These are phyloP conservation scores for Penicillium ucsense DNA, from an alignment of 495 filamentous ascomycete species.

Conservation along the genomic window DNA sequence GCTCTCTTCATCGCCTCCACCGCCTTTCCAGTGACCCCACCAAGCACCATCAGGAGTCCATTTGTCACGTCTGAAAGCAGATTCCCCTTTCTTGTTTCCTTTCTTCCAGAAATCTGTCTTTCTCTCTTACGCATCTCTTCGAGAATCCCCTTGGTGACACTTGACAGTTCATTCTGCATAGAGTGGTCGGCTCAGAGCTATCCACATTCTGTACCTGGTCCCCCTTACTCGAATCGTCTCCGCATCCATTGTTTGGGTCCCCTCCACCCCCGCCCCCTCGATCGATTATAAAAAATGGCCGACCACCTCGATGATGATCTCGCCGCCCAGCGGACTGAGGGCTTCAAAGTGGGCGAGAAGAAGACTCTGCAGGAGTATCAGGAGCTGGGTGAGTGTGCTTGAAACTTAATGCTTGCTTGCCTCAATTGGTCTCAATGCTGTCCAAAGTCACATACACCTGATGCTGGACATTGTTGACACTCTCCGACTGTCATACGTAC, in stretches of 20 bases:
- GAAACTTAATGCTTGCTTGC: too few relatives aligned
- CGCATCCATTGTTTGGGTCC: conserved; percentile 3
- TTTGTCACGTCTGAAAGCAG: not conserved
- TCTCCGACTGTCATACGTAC: not conserved
- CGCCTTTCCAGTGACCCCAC: conserved; percentile 40
- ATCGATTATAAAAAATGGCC: conserved; percentile 48
- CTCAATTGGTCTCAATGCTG: not conserved
- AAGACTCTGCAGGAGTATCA: conserved; percentile 90
- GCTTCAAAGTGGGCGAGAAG: conserved; percentile 97
- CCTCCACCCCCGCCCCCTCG: conserved; percentile 10
- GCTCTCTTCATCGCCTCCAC: conserved; percentile 32
- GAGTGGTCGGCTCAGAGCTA: not conserved
- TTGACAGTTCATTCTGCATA: not conserved
- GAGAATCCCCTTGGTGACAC: not conserved
- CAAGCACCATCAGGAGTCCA: conserved; percentile 13
- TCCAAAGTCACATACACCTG: not conserved
- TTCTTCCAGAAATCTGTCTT: not conserved
- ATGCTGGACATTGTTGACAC: conserved; percentile 1
- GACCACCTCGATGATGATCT: conserved; percentile 74
- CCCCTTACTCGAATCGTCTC: not conserved
- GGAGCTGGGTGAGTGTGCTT: conserved; percentile 62
- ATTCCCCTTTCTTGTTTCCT: conserved; percentile 3
- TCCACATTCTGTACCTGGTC: not conserved
- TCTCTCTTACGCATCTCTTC: not conserved
- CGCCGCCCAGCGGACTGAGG: conserved; percentile 73